Evolutionary conservation across 108 stramenopile species (phyloP).

Genomic region (Epipyxis sp.): DNA sequence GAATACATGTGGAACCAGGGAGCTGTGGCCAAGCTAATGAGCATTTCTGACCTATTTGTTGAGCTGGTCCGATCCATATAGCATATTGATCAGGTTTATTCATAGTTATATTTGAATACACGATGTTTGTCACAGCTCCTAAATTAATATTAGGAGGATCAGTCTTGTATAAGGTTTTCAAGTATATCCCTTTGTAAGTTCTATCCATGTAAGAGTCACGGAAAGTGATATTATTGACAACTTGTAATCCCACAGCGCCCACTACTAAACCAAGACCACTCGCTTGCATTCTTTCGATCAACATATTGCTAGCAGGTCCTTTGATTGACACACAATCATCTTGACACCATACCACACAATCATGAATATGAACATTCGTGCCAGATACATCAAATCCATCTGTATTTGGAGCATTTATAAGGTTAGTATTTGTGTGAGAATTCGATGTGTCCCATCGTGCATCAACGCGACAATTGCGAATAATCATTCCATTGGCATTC

Average conservation of each 20-base stretch:
- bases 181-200: constrained; percentile 59
- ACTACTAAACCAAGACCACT: constrained; percentile 57
- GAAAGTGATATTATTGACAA: constrained; percentile 59
- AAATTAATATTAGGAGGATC: too few species aligned
- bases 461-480: too few species aligned
- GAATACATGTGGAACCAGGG: constrained; percentile 35
- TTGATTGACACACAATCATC: constrained; percentile 56
- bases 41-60: constrained; percentile 46
- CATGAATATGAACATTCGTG: constrained; percentile 50
- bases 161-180: constrained; percentile 43
- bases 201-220: constrained; percentile 47
- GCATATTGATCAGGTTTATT: constrained; percentile 52
- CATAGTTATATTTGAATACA: constrained; percentile 52
- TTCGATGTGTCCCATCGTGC: too few species aligned
- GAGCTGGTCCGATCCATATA: constrained; percentile 64
- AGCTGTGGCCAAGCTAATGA: constrained; percentile 30
- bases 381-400: constrained; percentile 55
- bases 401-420: too few species aligned
- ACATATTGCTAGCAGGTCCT: constrained; percentile 46
- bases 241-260: constrained; percentile 46
- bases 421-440: too few species aligned
- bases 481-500: too few species aligned
- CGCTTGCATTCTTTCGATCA: constrained; percentile 55
- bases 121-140: too few species aligned
- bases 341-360: constrained; percentile 50